Evolutionary conservation across 2,329 filamentous ascomycete genomes (phyloP), one percentile per base, ranked within the genome.

Genomic region (Phialocephala sp.): DNA sequence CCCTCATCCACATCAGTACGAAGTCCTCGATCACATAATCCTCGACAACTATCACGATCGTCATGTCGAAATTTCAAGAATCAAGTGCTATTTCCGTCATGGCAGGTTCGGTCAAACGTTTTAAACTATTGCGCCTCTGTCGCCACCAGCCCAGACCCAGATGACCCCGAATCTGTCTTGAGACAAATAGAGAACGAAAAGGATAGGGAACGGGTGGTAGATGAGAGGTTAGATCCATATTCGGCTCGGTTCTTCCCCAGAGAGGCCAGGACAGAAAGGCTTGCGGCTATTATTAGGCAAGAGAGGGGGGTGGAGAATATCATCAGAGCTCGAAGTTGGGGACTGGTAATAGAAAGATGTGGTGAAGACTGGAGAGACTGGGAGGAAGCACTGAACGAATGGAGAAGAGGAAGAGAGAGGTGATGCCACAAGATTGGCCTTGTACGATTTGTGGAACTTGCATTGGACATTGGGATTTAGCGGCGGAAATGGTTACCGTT

Each of bases 221-320:
- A 98, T 76, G 95, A 98, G 79, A 83, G 95, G 63, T 77, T 97
- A 65, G 95, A 99, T 80, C 95, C 95, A 1, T 99, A 99, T 76
- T 94, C 91, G 11, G 91, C 84, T 8, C 83, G 94, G 27, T 97
- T 92, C 77, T 94, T 94, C 72, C 89, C 91, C 0, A 81, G 83
- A 60, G 93, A 98, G 79, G 84, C 91, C 15, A 84, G 93, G 69
- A 95, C 93, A 0, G 91, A 97, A 79, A 86, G 85, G 58, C 77
- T 99, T 67, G 93, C 93, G 11, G 84, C 83, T 50, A 76, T 94
- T 60, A 80, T 96, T 65, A 84, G 91, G 71, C 91, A 91, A 75
- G 92, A 96, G 80, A 85, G 87, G 73, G 86, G 86, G 45, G 87
- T 96, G 18, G 92, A 96, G 79, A 84, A 82, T 64, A 95, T 96